A percentile compares a stretch with the other conserved stretches of the same genome.
Evolutionary conservation across 805 yeast genomes (phyloP).

Genomic region (Myxozyma mucilagina): DNA sequence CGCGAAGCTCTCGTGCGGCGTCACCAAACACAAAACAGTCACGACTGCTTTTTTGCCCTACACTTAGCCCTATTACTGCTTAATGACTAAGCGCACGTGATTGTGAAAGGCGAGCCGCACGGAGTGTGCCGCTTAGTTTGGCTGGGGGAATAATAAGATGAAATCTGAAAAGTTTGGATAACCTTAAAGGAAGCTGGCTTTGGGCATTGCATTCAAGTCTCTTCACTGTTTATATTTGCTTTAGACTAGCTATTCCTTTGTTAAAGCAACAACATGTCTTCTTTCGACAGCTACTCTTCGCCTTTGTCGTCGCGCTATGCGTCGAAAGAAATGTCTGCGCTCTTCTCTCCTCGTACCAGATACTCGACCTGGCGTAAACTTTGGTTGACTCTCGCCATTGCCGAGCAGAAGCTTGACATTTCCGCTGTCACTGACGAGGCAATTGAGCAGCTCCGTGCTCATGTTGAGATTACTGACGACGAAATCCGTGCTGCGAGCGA

Average conservation of each 20-base stretch:
- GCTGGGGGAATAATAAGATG: not conserved
- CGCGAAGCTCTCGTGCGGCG: not conserved
- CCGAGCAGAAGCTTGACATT: conserved; percentile 90
- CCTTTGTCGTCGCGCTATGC: conserved; percentile 97
- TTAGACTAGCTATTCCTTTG: too few species aligned
- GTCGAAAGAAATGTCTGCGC: conserved; percentile 91
- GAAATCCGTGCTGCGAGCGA: conserved; percentile 85
- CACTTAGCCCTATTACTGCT: not conserved
- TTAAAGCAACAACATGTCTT: conserved; percentile 37
- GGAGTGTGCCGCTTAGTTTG: not conserved
- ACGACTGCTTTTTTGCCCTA: not conserved
- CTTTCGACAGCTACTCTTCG: conserved; percentile 77
- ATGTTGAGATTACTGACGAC: conserved; percentile 84
- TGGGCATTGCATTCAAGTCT: not conserved
- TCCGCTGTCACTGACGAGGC: conserved; percentile 87
- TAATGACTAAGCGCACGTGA: conserved; percentile 3
- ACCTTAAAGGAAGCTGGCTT: not conserved
- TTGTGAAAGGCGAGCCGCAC: conserved; percentile 1
- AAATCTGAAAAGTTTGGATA: not conserved
- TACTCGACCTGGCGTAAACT: conserved; percentile 98
- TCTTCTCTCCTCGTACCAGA: conserved; percentile 90
- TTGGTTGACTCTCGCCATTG: conserved; percentile 93
- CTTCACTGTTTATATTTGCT: too few species aligned
- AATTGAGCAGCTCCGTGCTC: conserved; percentile 74
- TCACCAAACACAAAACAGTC: not conserved